phyloP scores from a whole-genome alignment of 306 rosid genomes.

The Cucumis melo region DNA sequence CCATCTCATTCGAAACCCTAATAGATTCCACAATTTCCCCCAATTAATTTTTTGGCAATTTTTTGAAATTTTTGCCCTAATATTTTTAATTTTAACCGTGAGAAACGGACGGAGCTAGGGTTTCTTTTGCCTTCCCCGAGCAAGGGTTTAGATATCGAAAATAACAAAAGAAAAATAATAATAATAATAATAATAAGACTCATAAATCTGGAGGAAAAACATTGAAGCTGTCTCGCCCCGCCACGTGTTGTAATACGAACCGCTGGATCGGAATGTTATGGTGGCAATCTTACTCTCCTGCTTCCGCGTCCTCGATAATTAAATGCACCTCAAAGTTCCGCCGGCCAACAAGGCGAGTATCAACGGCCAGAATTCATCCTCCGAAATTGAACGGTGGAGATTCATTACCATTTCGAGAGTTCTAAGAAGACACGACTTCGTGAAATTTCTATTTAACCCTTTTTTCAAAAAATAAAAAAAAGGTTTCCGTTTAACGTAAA shows the following conservation, averaged over 20 bases:
- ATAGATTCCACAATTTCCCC: constrained; percentile 21
- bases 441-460: not conserved
- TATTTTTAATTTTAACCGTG: constrained; percentile 30
- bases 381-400: not conserved
- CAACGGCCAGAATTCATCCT: constrained; percentile 1
- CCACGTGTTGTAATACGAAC: constrained; percentile 18
- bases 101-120: constrained; percentile 63
- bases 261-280: constrained; percentile 9
- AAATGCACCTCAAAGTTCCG: not conserved
- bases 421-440: constrained; percentile 3
- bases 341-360: not conserved
- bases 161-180: constrained; percentile 10
- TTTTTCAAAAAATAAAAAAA: not conserved
- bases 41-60: constrained; percentile 19
- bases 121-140: constrained; percentile 26
- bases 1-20: constrained; percentile 49
- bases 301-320: not conserved
- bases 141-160: constrained; percentile 40
- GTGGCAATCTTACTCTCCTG: not conserved
- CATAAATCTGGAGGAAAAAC: not conserved
- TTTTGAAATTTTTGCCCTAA: constrained; percentile 5
- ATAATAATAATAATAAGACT: not conserved
- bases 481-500: not conserved
- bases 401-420: not conserved
- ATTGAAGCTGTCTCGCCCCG: not conserved